phyloP scores from a whole-genome alignment of 2,329 filamentous ascomycete species.

The Xylariaceae sp. region DNA sequence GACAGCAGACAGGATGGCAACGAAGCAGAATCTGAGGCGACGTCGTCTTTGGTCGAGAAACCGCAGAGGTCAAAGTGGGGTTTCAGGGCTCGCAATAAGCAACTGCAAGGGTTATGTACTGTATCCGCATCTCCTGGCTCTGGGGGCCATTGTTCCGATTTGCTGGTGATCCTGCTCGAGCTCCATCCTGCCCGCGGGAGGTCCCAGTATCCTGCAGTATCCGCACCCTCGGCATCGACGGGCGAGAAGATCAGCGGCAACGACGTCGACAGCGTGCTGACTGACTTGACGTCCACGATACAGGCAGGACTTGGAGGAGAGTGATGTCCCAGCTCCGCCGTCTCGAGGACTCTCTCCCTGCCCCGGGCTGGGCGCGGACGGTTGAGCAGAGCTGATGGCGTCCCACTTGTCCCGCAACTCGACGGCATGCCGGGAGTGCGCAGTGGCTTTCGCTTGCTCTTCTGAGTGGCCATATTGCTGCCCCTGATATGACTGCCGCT shows the following conservation, averaged over 20 bases:
- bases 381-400: no score
- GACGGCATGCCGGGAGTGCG: slow-evolving; percentile 18
- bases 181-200: slow-evolving; percentile 15
- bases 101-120: slow-evolving; percentile 19
- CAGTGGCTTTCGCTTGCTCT: slow-evolving; percentile 18
- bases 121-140: slow-evolving; percentile 6
- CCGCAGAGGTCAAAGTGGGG: slow-evolving; percentile 18
- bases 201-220: slow-evolving; percentile 20
- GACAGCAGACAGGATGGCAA: no score
- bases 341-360: no score
- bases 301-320: no score
- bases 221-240: not conserved
- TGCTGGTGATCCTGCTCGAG: slow-evolving; percentile 7
- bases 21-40: not conserved
- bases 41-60: slow-evolving; percentile 10
- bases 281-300: no score
- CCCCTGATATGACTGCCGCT: no score
- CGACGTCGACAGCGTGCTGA: not conserved
- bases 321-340: no score
- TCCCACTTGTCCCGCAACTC: slow-evolving; percentile 10
- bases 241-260: not conserved
- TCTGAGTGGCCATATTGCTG: no score
- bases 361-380: no score
- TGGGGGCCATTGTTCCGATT: slow-evolving; percentile 5
- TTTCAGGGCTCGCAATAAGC: slow-evolving; percentile 19